A percentile compares a stretch with the other conserved stretches of the same genome.
Evolutionary conservation across 768 basidiomycete species (phyloP).

Genomic region (Mycena albidolilacea): DNA sequence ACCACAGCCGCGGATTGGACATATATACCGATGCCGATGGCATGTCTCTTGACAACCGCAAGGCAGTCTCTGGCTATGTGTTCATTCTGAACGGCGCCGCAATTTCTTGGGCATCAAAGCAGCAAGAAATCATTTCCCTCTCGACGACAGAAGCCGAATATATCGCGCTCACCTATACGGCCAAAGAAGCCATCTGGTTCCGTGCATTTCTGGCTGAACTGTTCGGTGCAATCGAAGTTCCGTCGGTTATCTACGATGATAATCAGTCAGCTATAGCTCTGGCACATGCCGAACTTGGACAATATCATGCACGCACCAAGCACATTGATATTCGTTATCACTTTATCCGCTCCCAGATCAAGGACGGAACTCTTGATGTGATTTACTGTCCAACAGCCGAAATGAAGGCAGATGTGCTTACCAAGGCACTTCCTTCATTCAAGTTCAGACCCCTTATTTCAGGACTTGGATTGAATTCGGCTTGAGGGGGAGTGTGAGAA

Average conservation of each 20-base stretch:
- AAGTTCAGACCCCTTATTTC: conserved; percentile 10
- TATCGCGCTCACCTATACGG: too few species aligned
- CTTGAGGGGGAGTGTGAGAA: conserved; percentile 20
- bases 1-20: not conserved
- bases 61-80: not conserved
- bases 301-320: conserved; percentile 5
- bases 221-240: not conserved
- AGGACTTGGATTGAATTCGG: conserved; percentile 7
- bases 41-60: too few species aligned
- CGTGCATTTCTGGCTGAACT: not conserved
- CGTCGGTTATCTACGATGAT: not conserved
- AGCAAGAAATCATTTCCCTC: too few species aligned
- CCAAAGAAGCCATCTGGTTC: not conserved
- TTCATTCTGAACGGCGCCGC: conserved; percentile 3
- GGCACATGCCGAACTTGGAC: conserved; percentile 11
- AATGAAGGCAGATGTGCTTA: conserved; percentile 9
- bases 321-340: conserved; percentile 6
- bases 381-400: conserved; percentile 10
- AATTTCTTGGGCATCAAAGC: not conserved
- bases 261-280: conserved; percentile 10
- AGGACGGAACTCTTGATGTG: conserved; percentile 3
- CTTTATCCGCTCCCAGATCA: not conserved
- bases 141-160: too few species aligned
- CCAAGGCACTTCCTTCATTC: conserved; percentile 10
- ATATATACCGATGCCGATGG: not conserved